Percentiles rank a stretch among this genome's conserved stretches.
phyloP scores from a whole-genome alignment of 805 yeast genomes.

The Sugiyamaella qingdaonensis region DNA sequence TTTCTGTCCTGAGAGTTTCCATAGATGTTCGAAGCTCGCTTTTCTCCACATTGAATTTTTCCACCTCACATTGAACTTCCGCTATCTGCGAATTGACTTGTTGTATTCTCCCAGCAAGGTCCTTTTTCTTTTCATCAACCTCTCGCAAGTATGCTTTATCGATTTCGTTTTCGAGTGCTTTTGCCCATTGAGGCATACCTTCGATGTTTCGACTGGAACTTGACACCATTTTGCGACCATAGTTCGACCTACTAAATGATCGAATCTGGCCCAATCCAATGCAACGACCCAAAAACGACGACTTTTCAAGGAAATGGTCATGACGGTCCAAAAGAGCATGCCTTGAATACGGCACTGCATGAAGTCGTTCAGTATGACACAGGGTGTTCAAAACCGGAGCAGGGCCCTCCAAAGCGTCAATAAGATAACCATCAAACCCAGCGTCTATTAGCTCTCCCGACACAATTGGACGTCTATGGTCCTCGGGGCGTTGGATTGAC shows the following conservation, averaged over 20 bases:
- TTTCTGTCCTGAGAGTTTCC: neutral
- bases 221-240: slow-evolving; percentile 53
- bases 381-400: slow-evolving; percentile 66
- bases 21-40: slow-evolving; percentile 2
- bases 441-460: slow-evolving; percentile 34
- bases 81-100: slow-evolving; percentile 1
- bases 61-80: slow-evolving; percentile 1
- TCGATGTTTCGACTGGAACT: slow-evolving; percentile 2
- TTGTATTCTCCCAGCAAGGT: neutral
- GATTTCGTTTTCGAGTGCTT: slow-evolving; percentile 6
- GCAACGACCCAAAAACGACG: slow-evolving; percentile 49
- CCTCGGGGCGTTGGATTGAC: slow-evolving; percentile 22
- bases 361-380: slow-evolving; percentile 45
- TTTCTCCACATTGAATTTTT: slow-evolving; percentile 3
- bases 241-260: slow-evolving; percentile 52
- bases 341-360: slow-evolving; percentile 56
- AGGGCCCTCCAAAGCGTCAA: slow-evolving; percentile 74
- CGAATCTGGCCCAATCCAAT: slow-evolving; percentile 56
- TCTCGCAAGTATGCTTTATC: neutral
- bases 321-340: neutral
- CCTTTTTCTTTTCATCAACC: neutral
- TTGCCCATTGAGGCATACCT: neutral
- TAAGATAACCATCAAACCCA: slow-evolving; percentile 79
- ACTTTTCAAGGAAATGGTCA: slow-evolving; percentile 32
- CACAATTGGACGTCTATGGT: slow-evolving; percentile 21